phyloP scores from a whole-genome alignment of 2,329 filamentous ascomycete species.

The Aspergillus sp. region DNA sequence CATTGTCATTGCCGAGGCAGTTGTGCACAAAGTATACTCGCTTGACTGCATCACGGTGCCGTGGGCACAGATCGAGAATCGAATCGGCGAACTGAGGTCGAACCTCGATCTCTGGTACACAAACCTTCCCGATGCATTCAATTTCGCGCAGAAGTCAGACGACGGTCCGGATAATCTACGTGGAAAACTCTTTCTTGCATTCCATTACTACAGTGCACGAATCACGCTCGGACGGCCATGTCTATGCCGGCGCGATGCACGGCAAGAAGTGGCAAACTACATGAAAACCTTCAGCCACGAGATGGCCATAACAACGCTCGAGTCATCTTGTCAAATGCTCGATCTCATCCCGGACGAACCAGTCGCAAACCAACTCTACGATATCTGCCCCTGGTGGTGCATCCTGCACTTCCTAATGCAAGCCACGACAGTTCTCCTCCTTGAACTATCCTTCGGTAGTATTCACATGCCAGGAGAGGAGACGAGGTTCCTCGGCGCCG shows the following conservation, averaged over 20 bases:
- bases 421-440: constrained; percentile 34
- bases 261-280: constrained; percentile 14
- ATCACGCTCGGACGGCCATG: constrained; percentile 38
- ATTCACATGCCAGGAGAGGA: constrained; percentile 37
- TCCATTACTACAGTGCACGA: constrained; percentile 36
- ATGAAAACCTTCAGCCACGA: constrained; percentile 29
- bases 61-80: constrained; percentile 33
- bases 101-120: constrained; percentile 31
- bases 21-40: constrained; percentile 35
- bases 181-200: constrained; percentile 32
- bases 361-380: constrained; percentile 31
- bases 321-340: constrained; percentile 30
- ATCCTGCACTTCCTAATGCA: constrained; percentile 39
- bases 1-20: constrained; percentile 30
- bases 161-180: constrained; percentile 26
- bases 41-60: constrained; percentile 29
- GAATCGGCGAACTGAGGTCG: constrained; percentile 29
- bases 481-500: constrained; percentile 21
- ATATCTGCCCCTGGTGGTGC: constrained; percentile 37
- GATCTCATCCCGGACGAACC: constrained; percentile 35
- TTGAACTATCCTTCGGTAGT: constrained; percentile 37
- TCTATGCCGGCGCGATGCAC: constrained; percentile 36
- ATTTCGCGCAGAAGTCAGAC: constrained; percentile 28
- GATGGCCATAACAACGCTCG: constrained; percentile 30
- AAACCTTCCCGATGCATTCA: constrained; percentile 27